Conservation (phyloP, 176 grass and related monocot genomes). For the Ampelocalamus luodianensis region DNA sequence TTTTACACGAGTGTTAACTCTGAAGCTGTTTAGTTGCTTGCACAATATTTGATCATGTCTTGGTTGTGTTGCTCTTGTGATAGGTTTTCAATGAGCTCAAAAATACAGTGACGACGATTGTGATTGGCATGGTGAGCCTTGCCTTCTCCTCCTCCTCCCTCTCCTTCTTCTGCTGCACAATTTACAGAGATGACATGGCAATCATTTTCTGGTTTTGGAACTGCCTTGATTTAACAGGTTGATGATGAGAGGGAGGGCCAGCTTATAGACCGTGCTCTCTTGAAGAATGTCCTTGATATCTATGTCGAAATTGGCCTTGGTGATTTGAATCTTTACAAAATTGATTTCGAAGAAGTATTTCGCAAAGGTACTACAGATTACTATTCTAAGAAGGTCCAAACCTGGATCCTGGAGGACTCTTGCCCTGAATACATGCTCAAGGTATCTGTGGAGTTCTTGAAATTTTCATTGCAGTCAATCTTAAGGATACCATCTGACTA, state of each 20-base stretch:
- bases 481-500: neutral
- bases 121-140: slow-evolving; percentile 31
- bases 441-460: slow-evolving; percentile 35
- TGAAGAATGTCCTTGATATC: slow-evolving; percentile 70
- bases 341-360: slow-evolving; percentile 61
- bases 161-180: neutral
- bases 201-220: neutral
- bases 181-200: neutral
- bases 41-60: neutral
- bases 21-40: neutral
- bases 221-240: slow-evolving; percentile 40
- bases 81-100: slow-evolving; percentile 37
- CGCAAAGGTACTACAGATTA: slow-evolving; percentile 53
- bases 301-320: slow-evolving; percentile 58
- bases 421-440: slow-evolving; percentile 66
- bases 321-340: slow-evolving; percentile 32
- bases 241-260: slow-evolving; percentile 66
- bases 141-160: neutral
- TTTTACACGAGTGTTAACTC: neutral
- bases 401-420: slow-evolving; percentile 46
- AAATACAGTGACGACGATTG: neutral
- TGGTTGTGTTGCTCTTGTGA: slow-evolving; percentile 14
- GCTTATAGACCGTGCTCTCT: slow-evolving; percentile 54
- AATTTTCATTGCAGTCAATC: neutral
- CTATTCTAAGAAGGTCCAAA: slow-evolving; percentile 67